These are phyloP conservation scores for Globisporangium cylindrosporum DNA, from an alignment of 352 stramenopile species.

Conservation along the genomic window DNA sequence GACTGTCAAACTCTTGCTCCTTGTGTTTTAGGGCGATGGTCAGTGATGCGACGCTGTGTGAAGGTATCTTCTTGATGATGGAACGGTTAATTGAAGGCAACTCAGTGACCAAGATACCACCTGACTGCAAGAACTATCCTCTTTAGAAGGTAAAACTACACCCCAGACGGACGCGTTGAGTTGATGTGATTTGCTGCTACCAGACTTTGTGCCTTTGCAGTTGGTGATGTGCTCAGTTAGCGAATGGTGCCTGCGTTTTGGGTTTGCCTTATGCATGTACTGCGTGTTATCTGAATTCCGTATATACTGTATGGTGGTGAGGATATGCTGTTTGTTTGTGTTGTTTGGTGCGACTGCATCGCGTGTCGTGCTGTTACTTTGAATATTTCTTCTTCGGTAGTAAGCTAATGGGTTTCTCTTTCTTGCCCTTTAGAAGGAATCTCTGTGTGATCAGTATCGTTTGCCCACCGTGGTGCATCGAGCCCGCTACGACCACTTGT, in stretches of 20 bases:
- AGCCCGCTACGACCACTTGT: neutral
- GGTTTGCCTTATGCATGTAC: slow-evolving; percentile 8
- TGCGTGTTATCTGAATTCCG: slow-evolving; percentile 6
- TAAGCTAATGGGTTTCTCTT: slow-evolving; percentile 2
- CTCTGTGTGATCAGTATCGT: neutral
- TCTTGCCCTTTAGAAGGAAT: neutral
- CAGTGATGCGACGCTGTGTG: neutral
- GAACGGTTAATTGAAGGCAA: neutral
- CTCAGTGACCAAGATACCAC: neutral
- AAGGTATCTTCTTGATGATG: neutral
- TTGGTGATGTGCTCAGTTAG: neutral
- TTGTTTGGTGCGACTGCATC: neutral
- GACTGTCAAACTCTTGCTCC: neutral
- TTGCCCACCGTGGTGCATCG: neutral
- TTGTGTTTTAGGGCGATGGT: neutral
- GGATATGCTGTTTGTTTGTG: neutral
- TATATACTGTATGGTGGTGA: slow-evolving; percentile 5
- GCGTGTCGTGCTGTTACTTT: neutral
- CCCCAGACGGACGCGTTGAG: neutral
- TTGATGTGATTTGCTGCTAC: slow-evolving; percentile 1
- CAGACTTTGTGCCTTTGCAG: neutral
- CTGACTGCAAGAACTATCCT: neutral
- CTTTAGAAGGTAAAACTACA: slow-evolving; percentile 7
- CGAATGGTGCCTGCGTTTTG: neutral
- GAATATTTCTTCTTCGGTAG: neutral